A percentile compares a stretch with the other conserved stretches of the same genome.
Conservation (phyloP, 1,284 basidiomycete genomes). For the Boletus sp. region DNA sequence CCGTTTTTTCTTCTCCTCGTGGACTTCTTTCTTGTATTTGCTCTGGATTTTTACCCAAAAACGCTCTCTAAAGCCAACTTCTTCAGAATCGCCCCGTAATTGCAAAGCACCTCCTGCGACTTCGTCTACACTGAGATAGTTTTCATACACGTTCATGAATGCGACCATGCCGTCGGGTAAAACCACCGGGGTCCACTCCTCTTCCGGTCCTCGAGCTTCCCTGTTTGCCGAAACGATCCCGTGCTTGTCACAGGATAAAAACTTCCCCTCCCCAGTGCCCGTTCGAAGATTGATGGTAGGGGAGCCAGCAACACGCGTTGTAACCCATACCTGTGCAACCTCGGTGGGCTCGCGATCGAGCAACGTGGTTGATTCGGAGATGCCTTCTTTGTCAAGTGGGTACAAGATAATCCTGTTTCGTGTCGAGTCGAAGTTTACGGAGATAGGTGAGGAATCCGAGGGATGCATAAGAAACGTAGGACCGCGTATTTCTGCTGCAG, state of each 20-base stretch:
- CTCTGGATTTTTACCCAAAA: conserved; percentile 89
- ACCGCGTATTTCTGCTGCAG: conserved; percentile 70
- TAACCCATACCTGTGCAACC: conserved; percentile 85
- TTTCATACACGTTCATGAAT: conserved; percentile 83
- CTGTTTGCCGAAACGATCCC: conserved; percentile 78
- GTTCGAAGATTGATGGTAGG: conserved; percentile 78
- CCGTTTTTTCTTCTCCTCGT: conserved; percentile 74
- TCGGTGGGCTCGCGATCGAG: conserved; percentile 70
- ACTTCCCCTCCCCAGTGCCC: conserved; percentile 81
- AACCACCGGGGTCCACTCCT: conserved; percentile 81
- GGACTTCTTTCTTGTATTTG: conserved; percentile 85
- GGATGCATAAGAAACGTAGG: conserved; percentile 80
- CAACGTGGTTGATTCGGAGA: conserved; percentile 39
- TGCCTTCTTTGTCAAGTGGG: conserved; percentile 57
- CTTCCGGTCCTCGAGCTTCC: conserved; percentile 81
- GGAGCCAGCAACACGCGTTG: conserved; percentile 75
- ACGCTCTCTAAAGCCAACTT: conserved; percentile 74
- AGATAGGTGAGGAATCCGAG: conserved; percentile 68
- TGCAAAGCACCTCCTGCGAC: conserved; percentile 75
- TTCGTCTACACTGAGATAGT: conserved; percentile 77
- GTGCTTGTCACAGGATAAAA: conserved; percentile 79
- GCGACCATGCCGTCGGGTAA: conserved; percentile 76
- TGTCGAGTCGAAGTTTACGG: conserved; percentile 74
- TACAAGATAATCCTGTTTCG: conserved; percentile 65
- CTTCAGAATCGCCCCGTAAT: conserved; percentile 79